Conservation (phyloP, 208 protist species). For the Leishmania arabica region DNA sequence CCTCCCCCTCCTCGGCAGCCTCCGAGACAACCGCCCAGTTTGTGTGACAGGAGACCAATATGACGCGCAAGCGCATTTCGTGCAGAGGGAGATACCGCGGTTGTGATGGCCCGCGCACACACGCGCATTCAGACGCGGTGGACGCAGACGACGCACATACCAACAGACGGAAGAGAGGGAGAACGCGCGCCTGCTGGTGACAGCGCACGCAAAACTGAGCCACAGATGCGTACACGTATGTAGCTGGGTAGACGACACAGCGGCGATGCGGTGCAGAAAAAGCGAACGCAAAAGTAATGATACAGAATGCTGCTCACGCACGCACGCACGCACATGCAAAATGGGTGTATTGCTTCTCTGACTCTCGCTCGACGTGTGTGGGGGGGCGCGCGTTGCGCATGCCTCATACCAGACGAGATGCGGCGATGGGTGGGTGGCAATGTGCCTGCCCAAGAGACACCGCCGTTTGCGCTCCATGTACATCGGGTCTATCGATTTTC, state of each 20-base stretch:
- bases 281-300: neutral
- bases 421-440: neutral
- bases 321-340: neutral
- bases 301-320: neutral
- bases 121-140: neutral
- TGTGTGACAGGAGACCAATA: neutral
- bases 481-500: neutral
- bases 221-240: neutral
- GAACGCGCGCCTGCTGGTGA: neutral
- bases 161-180: neutral
- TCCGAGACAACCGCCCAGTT: neutral
- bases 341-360: neutral
- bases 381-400: neutral
- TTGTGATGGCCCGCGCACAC: too few species aligned
- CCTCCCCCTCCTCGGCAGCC: neutral
- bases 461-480: neutral
- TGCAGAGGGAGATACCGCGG: too few species aligned
- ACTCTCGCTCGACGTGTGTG: neutral
- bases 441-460: neutral
- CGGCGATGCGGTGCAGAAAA: neutral
- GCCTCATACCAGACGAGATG: neutral
- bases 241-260: neutral
- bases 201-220: neutral
- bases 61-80: neutral
- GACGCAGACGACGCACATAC: neutral